Percentiles rank a stretch among this genome's conserved stretches.
Evolutionary conservation across 805 yeast species (phyloP).

Genomic region (Nakazawaea sp.): DNA sequence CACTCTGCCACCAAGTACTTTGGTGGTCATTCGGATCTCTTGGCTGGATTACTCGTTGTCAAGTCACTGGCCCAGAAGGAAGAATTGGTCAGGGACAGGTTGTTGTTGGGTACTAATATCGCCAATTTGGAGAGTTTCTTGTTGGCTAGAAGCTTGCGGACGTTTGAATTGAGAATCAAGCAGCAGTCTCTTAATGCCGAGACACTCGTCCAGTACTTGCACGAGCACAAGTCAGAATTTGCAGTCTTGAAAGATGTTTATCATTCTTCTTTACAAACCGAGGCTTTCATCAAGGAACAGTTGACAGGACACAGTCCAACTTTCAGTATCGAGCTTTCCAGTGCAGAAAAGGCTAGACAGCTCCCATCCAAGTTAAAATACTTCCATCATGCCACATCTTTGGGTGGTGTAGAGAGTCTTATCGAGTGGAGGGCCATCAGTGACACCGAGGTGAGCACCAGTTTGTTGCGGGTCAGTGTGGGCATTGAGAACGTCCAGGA

Average conservation of each 20-base stretch:
- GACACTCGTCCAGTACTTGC: constrained; percentile 51
- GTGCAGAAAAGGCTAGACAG: constrained; percentile 47
- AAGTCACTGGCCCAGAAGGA: constrained; percentile 41
- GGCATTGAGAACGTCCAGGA: constrained; percentile 79
- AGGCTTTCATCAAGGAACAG: constrained; percentile 59
- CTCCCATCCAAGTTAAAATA: constrained; percentile 61
- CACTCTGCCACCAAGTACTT: constrained; percentile 92
- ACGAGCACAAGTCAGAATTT: constrained; percentile 38
- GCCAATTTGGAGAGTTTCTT: constrained; percentile 73
- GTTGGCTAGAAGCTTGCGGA: constrained; percentile 72
- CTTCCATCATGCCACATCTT: constrained; percentile 87
- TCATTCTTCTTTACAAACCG: constrained; percentile 77
- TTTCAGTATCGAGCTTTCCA: constrained; percentile 53
- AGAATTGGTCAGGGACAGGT: constrained; percentile 53
- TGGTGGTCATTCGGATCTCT: constrained; percentile 91
- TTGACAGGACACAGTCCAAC: constrained; percentile 63
- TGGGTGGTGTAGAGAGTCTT: constrained; percentile 88
- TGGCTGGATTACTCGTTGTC: constrained; percentile 77
- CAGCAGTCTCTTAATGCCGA: constrained; percentile 61
- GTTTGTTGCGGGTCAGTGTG: constrained; percentile 65
- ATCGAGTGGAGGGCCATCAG: constrained; percentile 87
- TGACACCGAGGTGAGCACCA: constrained; percentile 48
- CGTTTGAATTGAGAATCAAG: constrained; percentile 65
- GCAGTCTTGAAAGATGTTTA: constrained; percentile 44
- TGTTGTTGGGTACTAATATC: constrained; percentile 70